These are phyloP conservation scores for Nematocida sp. DNA, from an alignment of 371 early-diverging fungal species.

Conservation along the genomic window DNA sequence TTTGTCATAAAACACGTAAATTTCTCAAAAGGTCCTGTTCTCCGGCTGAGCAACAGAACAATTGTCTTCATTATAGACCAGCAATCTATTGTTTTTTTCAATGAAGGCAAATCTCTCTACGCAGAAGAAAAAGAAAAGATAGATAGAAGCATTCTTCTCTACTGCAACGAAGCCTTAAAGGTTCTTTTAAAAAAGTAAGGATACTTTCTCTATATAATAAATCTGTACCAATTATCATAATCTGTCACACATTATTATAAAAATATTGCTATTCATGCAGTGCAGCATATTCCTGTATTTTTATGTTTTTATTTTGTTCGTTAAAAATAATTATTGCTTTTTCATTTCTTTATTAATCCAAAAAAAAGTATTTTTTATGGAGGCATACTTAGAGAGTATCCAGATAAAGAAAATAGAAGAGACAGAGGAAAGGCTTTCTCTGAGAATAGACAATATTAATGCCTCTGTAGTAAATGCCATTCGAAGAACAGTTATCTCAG, in stretches of 20 bases:
- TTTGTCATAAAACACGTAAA: constrained; percentile 51
- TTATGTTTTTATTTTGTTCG: background rate
- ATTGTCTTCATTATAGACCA: constrained; percentile 38
- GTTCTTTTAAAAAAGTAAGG: constrained; percentile 35
- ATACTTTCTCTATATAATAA: no score
- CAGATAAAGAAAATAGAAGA: constrained; percentile 15
- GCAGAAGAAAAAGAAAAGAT: background rate
- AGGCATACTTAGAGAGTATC: constrained; percentile 24
- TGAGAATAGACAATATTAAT: constrained; percentile 21
- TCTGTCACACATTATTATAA: background rate
- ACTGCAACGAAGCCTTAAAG: constrained; percentile 36
- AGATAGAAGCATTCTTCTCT: constrained; percentile 18
- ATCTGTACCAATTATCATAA: no score
- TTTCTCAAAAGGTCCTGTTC: constrained; percentile 32
- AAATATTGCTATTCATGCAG: background rate
- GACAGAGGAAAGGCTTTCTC: background rate
- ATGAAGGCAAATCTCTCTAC: constrained; percentile 23
- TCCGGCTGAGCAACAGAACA: constrained; percentile 33
- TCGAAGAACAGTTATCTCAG: constrained; percentile 30
- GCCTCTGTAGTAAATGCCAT: constrained; percentile 38
- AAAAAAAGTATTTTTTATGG: constrained; percentile 15
- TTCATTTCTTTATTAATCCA: background rate
- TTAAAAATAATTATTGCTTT: background rate
- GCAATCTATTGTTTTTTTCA: constrained; percentile 20
- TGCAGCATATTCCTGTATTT: background rate